Conservation (phyloP, 345 rosid species). For the Cardamine occulta region DNA sequence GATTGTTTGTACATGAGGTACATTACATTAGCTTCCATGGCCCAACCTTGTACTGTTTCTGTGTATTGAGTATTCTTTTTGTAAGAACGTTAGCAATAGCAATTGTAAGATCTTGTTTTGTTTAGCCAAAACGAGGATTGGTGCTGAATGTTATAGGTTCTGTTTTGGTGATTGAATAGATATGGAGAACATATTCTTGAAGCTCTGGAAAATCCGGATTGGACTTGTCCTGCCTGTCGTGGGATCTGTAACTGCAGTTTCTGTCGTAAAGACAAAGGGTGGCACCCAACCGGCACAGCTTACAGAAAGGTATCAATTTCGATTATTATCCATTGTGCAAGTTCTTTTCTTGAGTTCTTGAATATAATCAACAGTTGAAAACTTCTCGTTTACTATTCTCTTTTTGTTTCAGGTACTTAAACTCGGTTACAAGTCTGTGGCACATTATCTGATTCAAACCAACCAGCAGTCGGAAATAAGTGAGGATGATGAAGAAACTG, state of each 20-base stretch:
- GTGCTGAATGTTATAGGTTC: neutral
- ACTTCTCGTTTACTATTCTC: neutral
- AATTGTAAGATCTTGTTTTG: conserved; percentile 3
- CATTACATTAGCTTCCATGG: neutral
- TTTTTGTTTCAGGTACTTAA: conserved; percentile 54
- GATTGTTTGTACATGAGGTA: conserved; percentile 96
- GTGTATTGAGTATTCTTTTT: neutral
- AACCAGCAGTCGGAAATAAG: conserved; percentile 41
- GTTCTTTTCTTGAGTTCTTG: conserved; percentile 3
- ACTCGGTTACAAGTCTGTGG: conserved; percentile 89
- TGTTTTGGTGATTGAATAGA: conserved; percentile 46
- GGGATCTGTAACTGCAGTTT: conserved; percentile 97
- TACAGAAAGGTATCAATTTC: conserved; percentile 61
- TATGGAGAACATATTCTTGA: conserved; percentile 97
- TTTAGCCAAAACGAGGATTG: neutral
- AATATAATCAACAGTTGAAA: conserved; percentile 10
- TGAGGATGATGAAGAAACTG: conserved; percentile 41
- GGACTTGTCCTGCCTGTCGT: conserved; percentile 86
- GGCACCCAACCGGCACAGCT: conserved; percentile 77
- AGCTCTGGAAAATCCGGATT: conserved; percentile 72
- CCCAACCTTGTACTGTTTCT: neutral
- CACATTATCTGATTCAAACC: conserved; percentile 87
- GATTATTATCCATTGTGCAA: neutral
- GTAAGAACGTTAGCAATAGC: neutral
- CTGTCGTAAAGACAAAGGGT: conserved; percentile 79